Conservation (phyloP, 441 rosid species). For the Brassica hybrid region DNA sequence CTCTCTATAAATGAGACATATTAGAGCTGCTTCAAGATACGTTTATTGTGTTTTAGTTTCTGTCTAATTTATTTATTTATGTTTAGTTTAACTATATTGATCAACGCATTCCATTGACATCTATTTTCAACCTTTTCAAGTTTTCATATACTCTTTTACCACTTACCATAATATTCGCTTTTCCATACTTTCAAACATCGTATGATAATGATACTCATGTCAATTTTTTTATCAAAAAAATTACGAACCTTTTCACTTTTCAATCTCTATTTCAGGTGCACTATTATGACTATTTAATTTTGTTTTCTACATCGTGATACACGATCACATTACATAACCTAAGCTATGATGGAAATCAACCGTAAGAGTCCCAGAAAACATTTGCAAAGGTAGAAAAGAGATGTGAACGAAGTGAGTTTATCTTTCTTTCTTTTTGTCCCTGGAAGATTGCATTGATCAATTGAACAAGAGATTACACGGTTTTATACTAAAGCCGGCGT, state of each 20-base stretch:
- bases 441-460: too few species aligned
- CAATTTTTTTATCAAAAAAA: neutral
- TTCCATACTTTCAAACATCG: slow-evolving; percentile 5
- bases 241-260: neutral
- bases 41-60: neutral
- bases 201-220: neutral
- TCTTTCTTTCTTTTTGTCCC: too few species aligned
- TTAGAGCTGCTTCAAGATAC: neutral
- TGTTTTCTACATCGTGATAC: neutral
- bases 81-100: neutral
- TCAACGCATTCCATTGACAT: neutral
- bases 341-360: slow-evolving; percentile 1
- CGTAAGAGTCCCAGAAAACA: neutral
- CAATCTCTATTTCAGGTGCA: too few species aligned
- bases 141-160: slow-evolving; percentile 1
- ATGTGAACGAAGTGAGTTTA: slow-evolving; percentile 1
- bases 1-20: too few species aligned
- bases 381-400: slow-evolving; percentile 1
- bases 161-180: neutral
- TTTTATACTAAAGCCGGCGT: too few species aligned
- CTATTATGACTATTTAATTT: neutral
- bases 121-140: neutral
- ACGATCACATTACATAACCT: neutral
- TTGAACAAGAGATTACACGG: too few species aligned
- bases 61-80: neutral